These are phyloP conservation scores for Tetrapisispora nanseiensis DNA, from an alignment of 805 yeast species.

Conservation along the genomic window DNA sequence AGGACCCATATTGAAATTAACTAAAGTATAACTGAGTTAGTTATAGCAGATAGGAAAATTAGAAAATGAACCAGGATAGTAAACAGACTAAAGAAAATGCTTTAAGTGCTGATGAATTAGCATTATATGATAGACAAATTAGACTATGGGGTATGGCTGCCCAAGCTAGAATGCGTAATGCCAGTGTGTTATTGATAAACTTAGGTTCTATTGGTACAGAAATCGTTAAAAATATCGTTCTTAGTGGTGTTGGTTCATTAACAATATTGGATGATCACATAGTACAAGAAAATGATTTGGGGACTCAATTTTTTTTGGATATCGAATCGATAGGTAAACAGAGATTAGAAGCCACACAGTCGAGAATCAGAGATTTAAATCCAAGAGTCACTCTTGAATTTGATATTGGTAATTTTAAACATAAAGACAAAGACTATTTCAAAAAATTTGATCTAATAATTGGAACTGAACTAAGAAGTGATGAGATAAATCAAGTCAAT, in stretches of 20 bases:
- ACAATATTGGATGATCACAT: conserved; percentile 53
- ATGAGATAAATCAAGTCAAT: conserved; percentile 42
- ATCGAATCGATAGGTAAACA: conserved; percentile 44
- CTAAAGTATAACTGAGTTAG: no score
- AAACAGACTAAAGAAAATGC: conserved; percentile 4
- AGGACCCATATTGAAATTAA: no score
- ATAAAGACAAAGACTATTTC: conserved; percentile 33
- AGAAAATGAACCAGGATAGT: not conserved
- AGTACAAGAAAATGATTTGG: conserved; percentile 53
- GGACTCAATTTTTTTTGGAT: conserved; percentile 64
- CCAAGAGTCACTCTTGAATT: conserved; percentile 57
- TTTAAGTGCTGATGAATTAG: conserved; percentile 61
- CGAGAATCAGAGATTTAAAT: conserved; percentile 62
- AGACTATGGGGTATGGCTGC: conserved; percentile 95
- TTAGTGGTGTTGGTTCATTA: conserved; percentile 79
- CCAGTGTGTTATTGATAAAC: conserved; percentile 61
- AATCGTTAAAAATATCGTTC: conserved; percentile 68
- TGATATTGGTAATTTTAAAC: conserved; percentile 27
- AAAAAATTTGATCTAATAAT: conserved; percentile 58
- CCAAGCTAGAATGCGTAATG: conserved; percentile 62
- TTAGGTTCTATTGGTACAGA: conserved; percentile 76
- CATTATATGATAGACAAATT: conserved; percentile 88
- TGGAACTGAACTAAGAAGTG: conserved; percentile 51
- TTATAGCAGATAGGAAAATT: no score
- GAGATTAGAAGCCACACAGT: conserved; percentile 46